Base-by-base conservation (phyloP, 2,329 filamentous ascomycete genomes). In the Ophiostoma australiae region DNA sequence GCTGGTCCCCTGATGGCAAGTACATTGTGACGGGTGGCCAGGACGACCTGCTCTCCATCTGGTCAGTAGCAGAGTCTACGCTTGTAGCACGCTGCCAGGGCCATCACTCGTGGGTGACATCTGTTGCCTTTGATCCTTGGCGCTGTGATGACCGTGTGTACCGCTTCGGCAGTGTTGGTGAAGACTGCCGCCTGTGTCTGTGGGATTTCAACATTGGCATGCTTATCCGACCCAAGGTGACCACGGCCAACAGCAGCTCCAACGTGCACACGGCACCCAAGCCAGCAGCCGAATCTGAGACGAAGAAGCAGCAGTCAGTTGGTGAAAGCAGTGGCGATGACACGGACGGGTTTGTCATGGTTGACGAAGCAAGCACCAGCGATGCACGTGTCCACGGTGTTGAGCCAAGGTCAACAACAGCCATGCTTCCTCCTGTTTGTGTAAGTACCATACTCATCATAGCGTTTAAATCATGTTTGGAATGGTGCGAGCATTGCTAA, bases 121-220 rank as follows among this genome's bases (percentile, higher is more conserved):
- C 90, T 20, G 92, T 99, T 55, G 92, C 93, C 3, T 99, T 98
- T 78, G 95, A 99, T 78, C 93, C 93, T 0, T 99, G 95, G 95
- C 87, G 94, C 74, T 99, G 95, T 77, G 95, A 99, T 77, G 93
- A 97, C 78, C 89, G 91, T 76, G 98, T 93, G 76, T 99, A 99
- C 80, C 88, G 95, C 1, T 97, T 99, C 76, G 95, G 95, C 39
- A 97, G 93, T 76, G 94, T 99, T 0, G 95, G 94, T 17, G 94
- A 98, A 78, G 95, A 99, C 78, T 92, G 94, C 76, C 86, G 93
- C 71, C 83, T 99, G 23, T 87, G 97, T 72, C 83, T 99, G 15
- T 99, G 95, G 95, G 95, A 99, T 82, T 99, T 99, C 79, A 97
- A 90, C 75, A 93, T 97, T 61, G 93, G 93, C 76, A 98, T 98